Conservation (phyloP, 768 basidiomycete genomes). For the Leccinum disarticulatum region DNA sequence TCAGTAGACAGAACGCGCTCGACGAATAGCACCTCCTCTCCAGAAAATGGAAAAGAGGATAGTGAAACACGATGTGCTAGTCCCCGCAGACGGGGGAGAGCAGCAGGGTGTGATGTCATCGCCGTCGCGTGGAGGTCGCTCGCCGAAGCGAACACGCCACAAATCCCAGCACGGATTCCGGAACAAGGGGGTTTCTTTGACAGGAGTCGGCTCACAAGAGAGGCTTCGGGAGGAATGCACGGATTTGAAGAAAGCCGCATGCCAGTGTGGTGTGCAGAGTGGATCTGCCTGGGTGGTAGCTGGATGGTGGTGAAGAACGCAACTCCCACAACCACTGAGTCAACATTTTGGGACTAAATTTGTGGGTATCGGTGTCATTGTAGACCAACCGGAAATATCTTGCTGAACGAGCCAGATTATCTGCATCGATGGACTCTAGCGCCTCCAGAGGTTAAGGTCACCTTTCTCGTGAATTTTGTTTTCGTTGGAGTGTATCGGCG, state of each 20-base stretch:
- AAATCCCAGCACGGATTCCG: constrained; percentile 4
- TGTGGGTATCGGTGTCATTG: no score
- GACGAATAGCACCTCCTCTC: background rate
- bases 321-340: no score
- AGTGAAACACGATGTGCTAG: background rate
- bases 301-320: no score
- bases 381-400: no score
- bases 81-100: background rate
- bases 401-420: no score
- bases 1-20: background rate
- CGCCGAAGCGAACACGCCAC: background rate
- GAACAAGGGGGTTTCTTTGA: background rate
- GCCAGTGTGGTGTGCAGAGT: no score
- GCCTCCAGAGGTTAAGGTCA: no score
- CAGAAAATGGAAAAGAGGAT: background rate
- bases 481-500: background rate
- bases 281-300: no score
- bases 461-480: no score
- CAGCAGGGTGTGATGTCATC: constrained; percentile 7
- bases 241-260: constrained; percentile 4
- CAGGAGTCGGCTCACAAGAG: constrained; percentile 1
- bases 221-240: background rate
- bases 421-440: no score
- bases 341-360: no score
- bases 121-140: background rate